Percentiles rank a stretch among this genome's conserved stretches.
Conservation (phyloP, 352 stramenopile genomes). For the Globisporangium iwayamae region DNA sequence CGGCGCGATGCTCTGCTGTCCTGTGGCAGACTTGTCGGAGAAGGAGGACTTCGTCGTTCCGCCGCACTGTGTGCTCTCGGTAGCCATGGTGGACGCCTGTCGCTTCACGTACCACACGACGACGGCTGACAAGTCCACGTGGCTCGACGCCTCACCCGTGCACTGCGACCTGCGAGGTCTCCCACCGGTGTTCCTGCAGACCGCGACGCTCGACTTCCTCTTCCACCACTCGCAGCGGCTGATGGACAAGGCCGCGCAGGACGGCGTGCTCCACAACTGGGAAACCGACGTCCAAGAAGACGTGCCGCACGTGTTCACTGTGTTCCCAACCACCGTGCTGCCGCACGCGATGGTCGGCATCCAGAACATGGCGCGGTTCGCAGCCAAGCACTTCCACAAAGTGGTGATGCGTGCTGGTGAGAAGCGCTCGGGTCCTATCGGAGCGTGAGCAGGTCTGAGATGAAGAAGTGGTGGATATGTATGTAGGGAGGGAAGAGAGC, state of each 20-base stretch:
- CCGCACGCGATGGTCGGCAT: slow-evolving; percentile 46
- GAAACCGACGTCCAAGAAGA: slow-evolving; percentile 38
- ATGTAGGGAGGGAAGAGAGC: not conserved
- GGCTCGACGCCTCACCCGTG: slow-evolving; percentile 16
- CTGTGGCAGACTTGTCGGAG: slow-evolving; percentile 24
- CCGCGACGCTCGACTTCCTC: slow-evolving; percentile 28
- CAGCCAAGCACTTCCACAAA: slow-evolving; percentile 20
- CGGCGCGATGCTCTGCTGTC: slow-evolving; percentile 31
- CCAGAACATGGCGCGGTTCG: slow-evolving; percentile 38
- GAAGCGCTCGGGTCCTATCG: not conserved
- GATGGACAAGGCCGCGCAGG: slow-evolving; percentile 18
- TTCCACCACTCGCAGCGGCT: slow-evolving; percentile 23
- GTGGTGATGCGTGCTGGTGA: not conserved
- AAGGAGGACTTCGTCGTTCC: slow-evolving; percentile 5
- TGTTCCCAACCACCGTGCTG: slow-evolving; percentile 43
- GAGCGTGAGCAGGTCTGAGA: not conserved
- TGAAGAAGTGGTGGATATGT: not conserved
- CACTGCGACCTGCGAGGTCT: slow-evolving; percentile 29
- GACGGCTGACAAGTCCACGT: slow-evolving; percentile 5
- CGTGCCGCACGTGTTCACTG: slow-evolving; percentile 65
- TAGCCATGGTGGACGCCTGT: slow-evolving; percentile 6
- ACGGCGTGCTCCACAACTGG: slow-evolving; percentile 22
- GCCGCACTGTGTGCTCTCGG: slow-evolving; percentile 22
- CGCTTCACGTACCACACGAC: slow-evolving; percentile 13
- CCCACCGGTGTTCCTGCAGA: slow-evolving; percentile 35